Conservation (phyloP, 225 moss, liverwort and hornwort genomes). For the Anthoceros angustus region DNA sequence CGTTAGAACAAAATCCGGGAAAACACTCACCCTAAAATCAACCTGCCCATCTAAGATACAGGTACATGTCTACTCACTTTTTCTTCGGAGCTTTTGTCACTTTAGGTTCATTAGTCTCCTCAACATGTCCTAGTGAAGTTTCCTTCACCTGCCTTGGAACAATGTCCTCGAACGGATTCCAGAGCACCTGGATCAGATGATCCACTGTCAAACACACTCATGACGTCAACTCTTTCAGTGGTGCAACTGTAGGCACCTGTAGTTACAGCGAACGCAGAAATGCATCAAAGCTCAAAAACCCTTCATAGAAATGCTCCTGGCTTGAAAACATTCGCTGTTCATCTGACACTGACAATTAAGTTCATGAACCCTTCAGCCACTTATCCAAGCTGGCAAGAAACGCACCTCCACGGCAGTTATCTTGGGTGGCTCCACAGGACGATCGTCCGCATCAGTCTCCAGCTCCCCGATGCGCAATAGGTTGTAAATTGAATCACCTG, state of each 20-base stretch:
- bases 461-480: constrained; percentile 80
- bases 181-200: constrained; percentile 91
- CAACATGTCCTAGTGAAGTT: constrained; percentile 13
- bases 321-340: too few relatives aligned
- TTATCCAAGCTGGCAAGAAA: constrained; percentile 3
- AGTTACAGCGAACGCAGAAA: background rate
- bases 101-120: constrained; percentile 19
- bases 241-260: background rate
- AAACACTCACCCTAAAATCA: background rate
- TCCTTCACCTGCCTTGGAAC: constrained; percentile 41
- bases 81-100: constrained; percentile 39
- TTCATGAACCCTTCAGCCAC: background rate
- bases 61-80: constrained; percentile 30
- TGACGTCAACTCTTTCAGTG: constrained; percentile 23
- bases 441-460: constrained; percentile 67
- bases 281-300: too few relatives aligned
- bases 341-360: too few relatives aligned
- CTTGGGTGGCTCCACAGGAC: constrained; percentile 64
- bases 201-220: constrained; percentile 72
- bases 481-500: constrained; percentile 95
- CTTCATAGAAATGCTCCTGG: too few relatives aligned
- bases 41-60: background rate
- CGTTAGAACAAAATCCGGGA: background rate
- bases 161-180: constrained; percentile 99
- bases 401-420: constrained; percentile 81